A percentile compares a stretch with the other conserved stretches of the same genome.
phyloP scores from a whole-genome alignment of 495 filamentous ascomycete genomes.

The Aspergillus indologenus region DNA sequence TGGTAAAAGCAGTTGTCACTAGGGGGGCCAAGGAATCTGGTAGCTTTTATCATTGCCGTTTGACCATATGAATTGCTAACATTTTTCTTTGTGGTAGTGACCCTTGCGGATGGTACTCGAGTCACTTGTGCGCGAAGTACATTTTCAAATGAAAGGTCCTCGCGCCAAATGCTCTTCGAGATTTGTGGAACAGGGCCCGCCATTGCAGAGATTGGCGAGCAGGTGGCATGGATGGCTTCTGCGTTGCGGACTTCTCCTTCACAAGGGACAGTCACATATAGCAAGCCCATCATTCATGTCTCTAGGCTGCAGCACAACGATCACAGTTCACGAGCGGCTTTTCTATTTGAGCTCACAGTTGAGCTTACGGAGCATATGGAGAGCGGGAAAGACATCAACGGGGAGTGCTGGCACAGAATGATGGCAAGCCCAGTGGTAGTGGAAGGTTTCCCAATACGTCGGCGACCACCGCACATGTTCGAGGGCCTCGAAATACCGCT shows the following conservation, averaged over 20 bases:
- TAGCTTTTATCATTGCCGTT: too few species aligned
- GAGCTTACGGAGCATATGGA: background rate
- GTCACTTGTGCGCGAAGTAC: too few species aligned
- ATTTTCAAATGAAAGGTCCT: too few species aligned
- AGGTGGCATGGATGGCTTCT: constrained; percentile 10
- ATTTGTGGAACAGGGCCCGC: too few species aligned
- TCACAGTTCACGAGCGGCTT: background rate
- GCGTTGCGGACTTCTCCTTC: constrained; percentile 5
- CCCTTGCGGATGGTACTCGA: too few species aligned
- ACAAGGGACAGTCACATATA: background rate
- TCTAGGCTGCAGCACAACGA: background rate
- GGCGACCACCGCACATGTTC: constrained; percentile 5
- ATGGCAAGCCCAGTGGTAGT: constrained; percentile 35
- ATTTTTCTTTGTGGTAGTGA: too few species aligned
- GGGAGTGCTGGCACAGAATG: constrained; percentile 36
- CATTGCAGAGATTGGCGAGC: constrained; percentile 11
- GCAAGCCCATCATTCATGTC: constrained; percentile 8
- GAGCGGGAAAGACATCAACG: constrained; percentile 8
- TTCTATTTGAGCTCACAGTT: background rate
- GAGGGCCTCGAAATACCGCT: constrained; percentile 26
- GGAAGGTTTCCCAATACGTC: constrained; percentile 30
- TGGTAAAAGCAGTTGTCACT: constrained; percentile 12
- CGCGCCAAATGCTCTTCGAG: too few species aligned
- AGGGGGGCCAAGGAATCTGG: background rate
- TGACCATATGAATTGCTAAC: too few species aligned